Conservation (phyloP, 1,284 basidiomycete genomes). For the Boletellus deceptivus region DNA sequence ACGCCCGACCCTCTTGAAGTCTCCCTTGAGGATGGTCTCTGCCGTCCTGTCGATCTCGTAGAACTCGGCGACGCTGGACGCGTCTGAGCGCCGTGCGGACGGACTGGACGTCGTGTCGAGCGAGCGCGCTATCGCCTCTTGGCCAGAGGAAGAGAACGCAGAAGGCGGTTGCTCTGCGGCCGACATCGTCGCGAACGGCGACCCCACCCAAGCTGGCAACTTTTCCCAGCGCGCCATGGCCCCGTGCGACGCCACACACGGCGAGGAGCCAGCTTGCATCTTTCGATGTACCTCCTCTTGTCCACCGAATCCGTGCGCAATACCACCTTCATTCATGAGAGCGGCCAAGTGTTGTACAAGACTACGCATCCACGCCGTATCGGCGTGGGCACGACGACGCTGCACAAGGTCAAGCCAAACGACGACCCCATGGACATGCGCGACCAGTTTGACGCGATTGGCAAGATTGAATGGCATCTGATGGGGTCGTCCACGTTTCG, state of each 20-base stretch:
- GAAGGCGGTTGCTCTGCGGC: neutral
- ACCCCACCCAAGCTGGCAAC: neutral
- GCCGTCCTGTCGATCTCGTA: constrained; percentile 64
- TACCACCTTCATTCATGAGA: constrained; percentile 19
- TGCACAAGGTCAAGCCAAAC: constrained; percentile 28
- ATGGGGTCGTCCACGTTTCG: constrained; percentile 26
- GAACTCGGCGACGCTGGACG: constrained; percentile 47
- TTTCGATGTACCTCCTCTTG: constrained; percentile 22
- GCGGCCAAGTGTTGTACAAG: constrained; percentile 31
- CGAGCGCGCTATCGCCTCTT: constrained; percentile 55
- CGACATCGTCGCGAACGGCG: no score
- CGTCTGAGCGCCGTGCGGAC: constrained; percentile 37
- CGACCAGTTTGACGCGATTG: constrained; percentile 25
- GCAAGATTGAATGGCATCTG: constrained; percentile 27
- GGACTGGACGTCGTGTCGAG: constrained; percentile 45
- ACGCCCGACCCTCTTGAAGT: constrained; percentile 56
- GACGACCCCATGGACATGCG: constrained; percentile 27
- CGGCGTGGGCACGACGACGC: constrained; percentile 18
- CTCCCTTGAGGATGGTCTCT: constrained; percentile 47
- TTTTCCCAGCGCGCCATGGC: neutral
- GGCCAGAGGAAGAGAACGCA: constrained; percentile 56
- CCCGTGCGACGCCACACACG: no score
- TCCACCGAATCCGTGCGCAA: constrained; percentile 23
- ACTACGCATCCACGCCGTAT: constrained; percentile 24
- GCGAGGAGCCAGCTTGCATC: no score